These are phyloP conservation scores for Lactarius vividus DNA, from an alignment of 768 basidiomycete genomes.

Conservation along the genomic window DNA sequence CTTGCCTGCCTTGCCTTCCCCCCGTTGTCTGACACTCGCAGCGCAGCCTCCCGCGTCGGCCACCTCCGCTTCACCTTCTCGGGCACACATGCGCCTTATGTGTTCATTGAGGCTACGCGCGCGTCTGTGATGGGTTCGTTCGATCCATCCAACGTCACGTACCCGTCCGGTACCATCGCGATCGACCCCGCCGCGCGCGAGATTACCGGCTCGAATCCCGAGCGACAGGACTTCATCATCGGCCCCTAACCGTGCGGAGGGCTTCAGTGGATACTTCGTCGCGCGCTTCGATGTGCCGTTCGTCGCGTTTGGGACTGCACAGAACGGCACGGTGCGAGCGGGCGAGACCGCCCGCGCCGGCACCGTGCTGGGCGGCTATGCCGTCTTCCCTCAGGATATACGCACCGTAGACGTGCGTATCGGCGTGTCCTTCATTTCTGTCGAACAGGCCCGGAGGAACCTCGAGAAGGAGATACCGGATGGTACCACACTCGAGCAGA, in stretches of 20 bases:
- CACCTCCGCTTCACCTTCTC: slow-evolving; percentile 70
- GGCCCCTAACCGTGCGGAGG: slow-evolving; percentile 44
- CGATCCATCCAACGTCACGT: slow-evolving; percentile 47
- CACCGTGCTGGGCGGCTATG: slow-evolving; percentile 50
- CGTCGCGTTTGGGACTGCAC: slow-evolving; percentile 46
- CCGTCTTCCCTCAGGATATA: slow-evolving; percentile 39
- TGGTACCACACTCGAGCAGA: slow-evolving; percentile 39
- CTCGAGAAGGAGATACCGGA: slow-evolving; percentile 42
- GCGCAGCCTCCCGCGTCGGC: slow-evolving; percentile 67
- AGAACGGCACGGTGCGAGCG: slow-evolving; percentile 41
- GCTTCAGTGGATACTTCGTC: slow-evolving; percentile 49
- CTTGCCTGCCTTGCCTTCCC: neutral
- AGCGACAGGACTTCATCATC: slow-evolving; percentile 70
- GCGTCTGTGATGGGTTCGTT: slow-evolving; percentile 57
- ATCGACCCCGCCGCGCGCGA: slow-evolving; percentile 45
- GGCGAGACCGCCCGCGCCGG: slow-evolving; percentile 40
- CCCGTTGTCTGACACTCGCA: neutral
- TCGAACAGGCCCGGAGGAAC: slow-evolving; percentile 51
- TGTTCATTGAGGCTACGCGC: slow-evolving; percentile 66
- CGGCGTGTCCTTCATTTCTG: slow-evolving; percentile 72
- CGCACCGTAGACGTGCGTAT: slow-evolving; percentile 52
- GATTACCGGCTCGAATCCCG: slow-evolving; percentile 62
- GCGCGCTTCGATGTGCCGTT: slow-evolving; percentile 54
- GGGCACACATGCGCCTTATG: slow-evolving; percentile 46
- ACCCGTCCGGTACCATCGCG: slow-evolving; percentile 49